Percentiles rank a stretch among this genome's conserved stretches.
Evolutionary conservation across 352 stramenopile genomes (phyloP).

Genomic region (Phytophthora boehmeriae): DNA sequence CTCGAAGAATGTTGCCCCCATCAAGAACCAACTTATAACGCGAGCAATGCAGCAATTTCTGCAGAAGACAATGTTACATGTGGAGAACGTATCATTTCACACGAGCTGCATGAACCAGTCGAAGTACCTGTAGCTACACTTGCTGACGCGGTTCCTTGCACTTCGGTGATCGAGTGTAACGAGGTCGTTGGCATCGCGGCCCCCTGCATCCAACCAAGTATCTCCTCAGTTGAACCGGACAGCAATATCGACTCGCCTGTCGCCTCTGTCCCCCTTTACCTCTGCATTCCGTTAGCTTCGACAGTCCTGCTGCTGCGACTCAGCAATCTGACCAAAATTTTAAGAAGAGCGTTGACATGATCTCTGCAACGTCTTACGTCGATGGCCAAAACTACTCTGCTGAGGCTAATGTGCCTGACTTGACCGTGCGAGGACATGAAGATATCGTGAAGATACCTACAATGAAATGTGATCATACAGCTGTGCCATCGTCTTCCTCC

Average conservation of each 20-base stretch:
- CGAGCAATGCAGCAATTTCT: not conserved
- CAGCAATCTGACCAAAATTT: too few species aligned
- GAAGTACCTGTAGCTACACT: not conserved
- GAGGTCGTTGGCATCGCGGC: not conserved
- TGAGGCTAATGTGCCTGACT: too few species aligned
- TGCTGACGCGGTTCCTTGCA: not conserved
- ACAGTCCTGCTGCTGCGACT: too few species aligned
- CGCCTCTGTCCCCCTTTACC: not conserved
- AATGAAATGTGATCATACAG: too few species aligned
- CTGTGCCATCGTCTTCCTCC: not conserved
- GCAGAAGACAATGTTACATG: not conserved
- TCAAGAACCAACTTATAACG: not conserved
- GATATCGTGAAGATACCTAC: too few species aligned
- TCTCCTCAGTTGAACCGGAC: not conserved
- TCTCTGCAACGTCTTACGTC: too few species aligned
- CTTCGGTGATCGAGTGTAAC: not conserved
- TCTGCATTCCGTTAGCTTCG: too few species aligned
- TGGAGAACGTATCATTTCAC: not conserved
- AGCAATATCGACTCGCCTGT: not conserved
- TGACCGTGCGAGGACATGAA: too few species aligned
- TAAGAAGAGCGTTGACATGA: too few species aligned
- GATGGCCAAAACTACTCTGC: too few species aligned
- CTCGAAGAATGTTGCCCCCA: not conserved
- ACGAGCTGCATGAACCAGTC: not conserved
- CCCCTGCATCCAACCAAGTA: not conserved